A percentile compares a stretch with the other conserved stretches of the same genome.
Conservation (phyloP, 768 basidiomycete genomes). For the Pleurotus salmoneostramineus region DNA sequence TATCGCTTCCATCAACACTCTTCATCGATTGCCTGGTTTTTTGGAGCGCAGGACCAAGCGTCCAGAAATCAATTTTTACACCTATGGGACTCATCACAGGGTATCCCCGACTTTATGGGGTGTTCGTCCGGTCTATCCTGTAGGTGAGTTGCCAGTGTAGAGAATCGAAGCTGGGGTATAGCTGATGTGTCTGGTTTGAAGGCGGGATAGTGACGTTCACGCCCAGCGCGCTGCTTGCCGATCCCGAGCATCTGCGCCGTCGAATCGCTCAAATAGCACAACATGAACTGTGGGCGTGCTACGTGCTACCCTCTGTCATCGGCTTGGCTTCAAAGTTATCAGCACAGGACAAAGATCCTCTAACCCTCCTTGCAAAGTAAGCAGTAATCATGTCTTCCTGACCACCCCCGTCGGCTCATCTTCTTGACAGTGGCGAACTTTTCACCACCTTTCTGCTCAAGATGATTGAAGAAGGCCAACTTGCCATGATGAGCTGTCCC, state of each 20-base stretch:
- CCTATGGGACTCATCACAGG: conserved; percentile 61
- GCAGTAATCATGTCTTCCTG: conserved; percentile 12
- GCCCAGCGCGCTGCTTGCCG: conserved; percentile 50
- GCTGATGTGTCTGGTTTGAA: conserved; percentile 19
- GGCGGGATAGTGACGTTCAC: conserved; percentile 76
- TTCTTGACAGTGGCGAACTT: no score
- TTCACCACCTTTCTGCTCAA: conserved; percentile 35
- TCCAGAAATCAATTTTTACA: conserved; percentile 54
- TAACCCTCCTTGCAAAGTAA: conserved; percentile 36
- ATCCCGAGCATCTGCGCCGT: conserved; percentile 43
- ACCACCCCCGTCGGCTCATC: no score
- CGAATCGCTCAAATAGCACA: conserved; percentile 47
- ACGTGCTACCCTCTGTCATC: conserved; percentile 60
- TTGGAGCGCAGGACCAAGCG: conserved; percentile 40
- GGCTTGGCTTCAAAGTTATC: conserved; percentile 46
- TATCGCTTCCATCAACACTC: conserved; percentile 44
- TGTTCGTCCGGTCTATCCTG: conserved; percentile 63
- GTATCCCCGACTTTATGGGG: conserved; percentile 53
- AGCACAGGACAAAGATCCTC: conserved; percentile 34
- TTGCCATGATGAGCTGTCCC: conserved; percentile 53
- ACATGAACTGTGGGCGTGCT: conserved; percentile 69
- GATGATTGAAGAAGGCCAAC: conserved; percentile 50
- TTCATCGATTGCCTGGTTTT: conserved; percentile 48
- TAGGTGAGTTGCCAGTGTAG: conserved; percentile 39
- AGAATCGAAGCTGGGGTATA: not conserved